Evolutionary conservation across 306 rosid genomes (phyloP).

Genomic region (Quercus agrifolia): DNA sequence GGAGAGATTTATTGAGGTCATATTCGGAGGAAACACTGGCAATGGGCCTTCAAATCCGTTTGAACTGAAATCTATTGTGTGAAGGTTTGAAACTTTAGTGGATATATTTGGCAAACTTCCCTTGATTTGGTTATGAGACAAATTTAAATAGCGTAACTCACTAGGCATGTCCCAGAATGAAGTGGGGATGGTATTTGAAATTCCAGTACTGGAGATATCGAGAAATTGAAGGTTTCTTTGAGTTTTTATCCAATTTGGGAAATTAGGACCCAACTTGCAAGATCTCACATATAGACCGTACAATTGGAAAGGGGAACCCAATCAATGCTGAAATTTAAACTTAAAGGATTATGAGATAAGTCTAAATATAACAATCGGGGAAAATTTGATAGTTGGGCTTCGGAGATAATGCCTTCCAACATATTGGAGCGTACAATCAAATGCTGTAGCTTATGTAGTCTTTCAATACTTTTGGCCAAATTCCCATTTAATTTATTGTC

Average conservation of each 20-base stretch:
- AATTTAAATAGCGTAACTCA: neutral
- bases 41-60: constrained; percentile 17
- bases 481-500: too few species aligned
- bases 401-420: too few species aligned
- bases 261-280: constrained; percentile 25
- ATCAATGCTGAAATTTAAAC: neutral
- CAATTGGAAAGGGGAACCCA: constrained; percentile 21
- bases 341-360: neutral
- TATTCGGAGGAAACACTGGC: constrained; percentile 1
- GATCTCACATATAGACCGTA: neutral
- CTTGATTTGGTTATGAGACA: constrained; percentile 21
- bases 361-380: neutral
- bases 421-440: neutral
- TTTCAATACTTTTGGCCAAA: neutral
- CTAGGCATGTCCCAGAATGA: constrained; percentile 23
- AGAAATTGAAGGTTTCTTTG: constrained; percentile 6
- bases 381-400: neutral
- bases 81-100: neutral
- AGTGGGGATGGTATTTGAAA: constrained; percentile 11
- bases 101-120: constrained; percentile 18
- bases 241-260: constrained; percentile 28
- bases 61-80: constrained; percentile 5
- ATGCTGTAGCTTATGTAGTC: neutral
- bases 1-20: neutral
- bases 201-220: neutral